Base-by-base conservation (phyloP, 139 green algal species). In the Eudorina sp. region DNA sequence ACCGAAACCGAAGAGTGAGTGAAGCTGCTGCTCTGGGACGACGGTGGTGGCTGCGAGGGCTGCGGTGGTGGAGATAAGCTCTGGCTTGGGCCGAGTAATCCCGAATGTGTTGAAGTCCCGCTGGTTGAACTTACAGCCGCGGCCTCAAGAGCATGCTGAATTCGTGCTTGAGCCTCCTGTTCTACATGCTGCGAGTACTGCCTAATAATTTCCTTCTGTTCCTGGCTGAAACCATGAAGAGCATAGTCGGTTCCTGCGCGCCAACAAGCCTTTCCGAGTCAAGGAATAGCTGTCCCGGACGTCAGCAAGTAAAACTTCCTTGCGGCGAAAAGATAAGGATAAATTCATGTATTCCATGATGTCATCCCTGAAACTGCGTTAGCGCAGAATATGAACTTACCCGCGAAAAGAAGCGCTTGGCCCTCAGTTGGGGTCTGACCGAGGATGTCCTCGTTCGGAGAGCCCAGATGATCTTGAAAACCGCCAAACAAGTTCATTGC, bases 181-280 rank as follows among this genome's bases (percentile, higher is more conserved):
- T 86, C 80, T 29, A 86, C 62, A 23, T 77, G 80, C 4, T 64
- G 43, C 1, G 80, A 68, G 62, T 64, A 86, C 19, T 78, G 80
- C 62, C 62, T 29, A 11, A 86, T 48, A 2, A 86, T 31, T 36
- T 86, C 80, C 29, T 86, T 86, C 2, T 86, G 80, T 43, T 86
- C 80, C 60, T 77, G 62, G 19, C 62, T 77, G 5, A 86, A 43
- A 9, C 80, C 80, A 74, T 51, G 43, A 2, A 86, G 58, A 2
- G 25, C 77, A n/a, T 62, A 86, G 2, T 86, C 79, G 0, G 79
- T 14, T 14, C 79, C 79, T 86, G 79, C 46, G 48, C 19, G 31
- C 3, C n/a, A 0, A 51, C 19, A 69, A 38, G 8, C 3, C 19
- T 53, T 34, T 41, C 27, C 14, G 14, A 43, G 46, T 41, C 31